Base-by-base conservation (phyloP, 2,329 filamentous ascomycete species). In the Alternaria gansuensis region DNA sequence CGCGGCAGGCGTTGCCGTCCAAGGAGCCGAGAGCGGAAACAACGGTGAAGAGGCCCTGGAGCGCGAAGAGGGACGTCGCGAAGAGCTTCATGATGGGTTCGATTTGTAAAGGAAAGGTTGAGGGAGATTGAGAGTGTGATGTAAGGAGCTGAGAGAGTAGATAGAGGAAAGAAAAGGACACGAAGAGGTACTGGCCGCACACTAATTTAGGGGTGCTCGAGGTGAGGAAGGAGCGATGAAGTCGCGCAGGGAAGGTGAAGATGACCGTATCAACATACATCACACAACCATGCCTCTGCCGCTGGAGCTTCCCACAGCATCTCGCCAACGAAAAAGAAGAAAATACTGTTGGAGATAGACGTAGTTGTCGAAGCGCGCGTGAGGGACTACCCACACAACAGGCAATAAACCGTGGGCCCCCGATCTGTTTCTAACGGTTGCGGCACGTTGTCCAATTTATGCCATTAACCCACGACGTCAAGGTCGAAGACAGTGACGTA, bases 71-170 rank as follows among this genome's bases (percentile, higher is more conserved):
- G 14, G 33, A 48, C 13, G 33, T 13, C 1, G 31, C 31, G 31
- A 26, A 24, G 31, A 48, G 31, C 44, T 48, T 48, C 44, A 48
- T 48, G 21, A 26, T 46, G 44, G 9, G 8, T 5, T 6, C 7
- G 29, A 3, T 10, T 13, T 46, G 17, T 9, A 4, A 3, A 2
- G 6, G n/a, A 23, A 14, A 24, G 11, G 17, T 13, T 5, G 10
- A 23, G 21, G 21, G 7, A 9, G 17, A n/a, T 48, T 23, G 9
- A 48, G 13, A 7, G 6, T n/a, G 31, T 11, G 9, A 8, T 34
- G 8, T 24, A 13, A 17, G 44, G 13, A 10, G 11, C 17, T 1
- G 13, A 1, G 7, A n/a, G 17, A 11, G 2, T 23, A 26, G 5
- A 0, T 11, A 11, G 8, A 10, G 9, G 31, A 3, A 36, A 36